Evolutionary conservation across 2,329 filamentous ascomycete species (phyloP), one percentile per base, ranked within the genome.

Genomic region (Mariannaea sp.): DNA sequence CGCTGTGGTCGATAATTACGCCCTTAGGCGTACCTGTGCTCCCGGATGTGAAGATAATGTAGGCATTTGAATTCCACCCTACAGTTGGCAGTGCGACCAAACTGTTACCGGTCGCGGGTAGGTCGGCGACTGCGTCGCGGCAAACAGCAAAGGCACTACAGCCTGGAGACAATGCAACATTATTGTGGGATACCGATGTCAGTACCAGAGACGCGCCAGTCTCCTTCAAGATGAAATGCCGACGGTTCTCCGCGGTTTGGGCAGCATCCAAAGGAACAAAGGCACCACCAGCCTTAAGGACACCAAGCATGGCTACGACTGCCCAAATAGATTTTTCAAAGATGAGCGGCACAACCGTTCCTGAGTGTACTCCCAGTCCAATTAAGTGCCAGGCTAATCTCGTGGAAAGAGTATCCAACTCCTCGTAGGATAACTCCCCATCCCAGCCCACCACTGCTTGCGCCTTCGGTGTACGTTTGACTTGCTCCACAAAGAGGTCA

Each of bases 1-100:
- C 35, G 16, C 35, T 33, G 49, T 77, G 75, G 4, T 71, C 70
- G 44, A 77, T 67, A 12, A 79, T 71, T 12, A 80, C 78, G 16
- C 80, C 80, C 62, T 83, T 83, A 1, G 80, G 80, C 8, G 68
- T 71, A 7, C 80, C 80, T 0, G 80, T 83, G 33, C 76, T 81
- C 26, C 80, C 80, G 2, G 80, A 82, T 7, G 80, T 83, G 65
- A 81, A 83, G 62, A 81, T 77, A 12, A 46, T 27, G 45, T 46
- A 55, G 26, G 46, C 45, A 14, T 27, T n/a, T n/a, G n/a, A n/a
- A n/a, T n/a, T n/a, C n/a, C n/a, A n/a, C n/a, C n/a, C n/a, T n/a
- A n/a, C n/a, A n/a, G n/a, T n/a, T n/a, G n/a, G n/a, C n/a, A n/a
- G n/a, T n/a, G n/a, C n/a, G n/a, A n/a, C n/a, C n/a, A n/a, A n/a